Percentiles rank a stretch among this genome's conserved stretches.
Evolutionary conservation across 2,329 filamentous ascomycete genomes (phyloP).

Genomic region (Botryotinia globosa): DNA sequence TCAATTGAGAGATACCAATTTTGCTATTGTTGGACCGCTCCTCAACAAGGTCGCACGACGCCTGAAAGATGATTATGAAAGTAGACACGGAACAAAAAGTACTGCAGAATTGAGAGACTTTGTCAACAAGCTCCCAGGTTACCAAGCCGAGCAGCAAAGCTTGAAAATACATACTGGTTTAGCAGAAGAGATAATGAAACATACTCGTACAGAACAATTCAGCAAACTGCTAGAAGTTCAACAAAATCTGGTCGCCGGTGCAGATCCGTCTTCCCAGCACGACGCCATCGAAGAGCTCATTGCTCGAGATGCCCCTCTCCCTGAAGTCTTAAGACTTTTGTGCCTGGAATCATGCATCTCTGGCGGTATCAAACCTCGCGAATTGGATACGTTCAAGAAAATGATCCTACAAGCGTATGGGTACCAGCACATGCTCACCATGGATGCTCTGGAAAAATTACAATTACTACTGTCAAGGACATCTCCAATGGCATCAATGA

Average conservation of each 20-base stretch:
- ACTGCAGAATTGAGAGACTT: slow-evolving; percentile 91
- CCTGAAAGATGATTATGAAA: slow-evolving; percentile 83
- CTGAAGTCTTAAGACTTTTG: slow-evolving; percentile 78
- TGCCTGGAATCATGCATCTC: slow-evolving; percentile 90
- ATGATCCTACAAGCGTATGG: slow-evolving; percentile 90
- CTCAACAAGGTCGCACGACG: slow-evolving; percentile 89
- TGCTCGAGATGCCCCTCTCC: slow-evolving; percentile 74
- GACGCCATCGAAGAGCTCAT: slow-evolving; percentile 95
- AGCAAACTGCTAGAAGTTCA: slow-evolving; percentile 87
- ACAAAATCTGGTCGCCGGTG: slow-evolving; percentile 88
- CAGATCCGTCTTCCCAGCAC: slow-evolving; percentile 84
- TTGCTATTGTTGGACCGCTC: slow-evolving; percentile 85
- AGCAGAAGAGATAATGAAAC: slow-evolving; percentile 92
- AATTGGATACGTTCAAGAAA: slow-evolving; percentile 85
- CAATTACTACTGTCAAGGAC: slow-evolving; percentile 77
- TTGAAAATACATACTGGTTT: slow-evolving; percentile 89
- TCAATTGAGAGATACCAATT: slow-evolving; percentile 87
- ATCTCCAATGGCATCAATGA: slow-evolving; percentile 75
- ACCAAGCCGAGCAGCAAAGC: slow-evolving; percentile 90
- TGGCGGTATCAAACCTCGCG: slow-evolving; percentile 82
- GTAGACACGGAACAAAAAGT: slow-evolving; percentile 79
- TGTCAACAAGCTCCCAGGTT: slow-evolving; percentile 87
- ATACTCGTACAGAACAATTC: slow-evolving; percentile 86
- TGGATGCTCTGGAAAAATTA: slow-evolving; percentile 84
- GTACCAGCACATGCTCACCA: slow-evolving; percentile 88